Evolutionary conservation across 306 rosid genomes (phyloP).

Genomic region (Nissolia schottii): DNA sequence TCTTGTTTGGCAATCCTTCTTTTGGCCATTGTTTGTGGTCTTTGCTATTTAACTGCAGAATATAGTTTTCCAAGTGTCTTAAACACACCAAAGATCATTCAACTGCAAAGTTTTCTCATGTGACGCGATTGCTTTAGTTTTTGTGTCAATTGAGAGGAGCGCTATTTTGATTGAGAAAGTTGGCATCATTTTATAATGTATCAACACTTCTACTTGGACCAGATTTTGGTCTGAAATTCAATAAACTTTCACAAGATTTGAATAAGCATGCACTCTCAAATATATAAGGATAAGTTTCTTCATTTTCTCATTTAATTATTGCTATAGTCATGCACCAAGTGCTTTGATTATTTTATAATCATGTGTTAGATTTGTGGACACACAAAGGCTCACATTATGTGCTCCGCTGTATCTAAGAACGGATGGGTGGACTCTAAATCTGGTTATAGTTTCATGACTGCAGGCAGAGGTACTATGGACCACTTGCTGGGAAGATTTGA

Average conservation of each 20-base stretch:
- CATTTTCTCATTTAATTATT: not conserved
- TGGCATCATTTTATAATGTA: not conserved
- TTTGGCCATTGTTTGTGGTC: not conserved
- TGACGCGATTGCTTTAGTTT: not conserved
- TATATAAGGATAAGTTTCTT: not conserved
- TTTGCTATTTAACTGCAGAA: not conserved
- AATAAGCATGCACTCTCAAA: not conserved
- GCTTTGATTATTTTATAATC: not conserved
- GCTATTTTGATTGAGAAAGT: not conserved
- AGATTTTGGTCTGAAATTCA: not conserved
- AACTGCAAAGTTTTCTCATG: not conserved
- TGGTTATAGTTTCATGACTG: constrained; percentile 34
- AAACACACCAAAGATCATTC: not conserved
- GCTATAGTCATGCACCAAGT: not conserved
- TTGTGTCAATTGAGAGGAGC: not conserved
- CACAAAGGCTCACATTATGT: not conserved
- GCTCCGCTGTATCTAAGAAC: not conserved
- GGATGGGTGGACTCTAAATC: constrained; percentile 22
- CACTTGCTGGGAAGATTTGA: constrained; percentile 58
- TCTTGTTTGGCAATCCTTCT: not conserved
- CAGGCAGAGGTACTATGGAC: constrained; percentile 71
- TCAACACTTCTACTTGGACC: not conserved
- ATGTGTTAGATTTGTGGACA: not conserved
- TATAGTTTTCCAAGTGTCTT: not conserved
- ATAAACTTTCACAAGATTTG: not conserved